A percentile compares a stretch with the other conserved stretches of the same genome.
phyloP scores from a whole-genome alignment of 139 green algal species.

The Tetradesmus lagerheimii region DNA sequence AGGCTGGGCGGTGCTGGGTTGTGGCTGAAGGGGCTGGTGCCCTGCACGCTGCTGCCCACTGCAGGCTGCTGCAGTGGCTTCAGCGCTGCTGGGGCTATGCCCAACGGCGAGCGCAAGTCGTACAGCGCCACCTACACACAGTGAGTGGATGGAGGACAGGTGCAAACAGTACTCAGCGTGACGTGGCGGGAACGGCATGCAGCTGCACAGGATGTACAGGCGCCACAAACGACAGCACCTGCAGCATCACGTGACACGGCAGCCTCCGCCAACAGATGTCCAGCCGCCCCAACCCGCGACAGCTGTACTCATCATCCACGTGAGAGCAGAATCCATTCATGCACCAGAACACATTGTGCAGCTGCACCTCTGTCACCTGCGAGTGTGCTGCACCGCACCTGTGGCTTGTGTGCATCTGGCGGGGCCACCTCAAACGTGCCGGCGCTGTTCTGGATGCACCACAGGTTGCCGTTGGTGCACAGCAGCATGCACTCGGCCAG shows the following conservation, averaged over 20 bases:
- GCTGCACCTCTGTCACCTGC: background rate
- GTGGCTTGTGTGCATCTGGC: constrained; percentile 38
- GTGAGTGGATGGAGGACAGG: background rate
- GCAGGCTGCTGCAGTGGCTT: constrained; percentile 20
- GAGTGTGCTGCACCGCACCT: background rate
- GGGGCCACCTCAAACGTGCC: constrained; percentile 72
- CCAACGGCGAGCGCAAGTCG: constrained; percentile 78
- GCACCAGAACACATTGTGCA: background rate
- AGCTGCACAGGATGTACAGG: no score
- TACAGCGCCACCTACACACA: constrained; percentile 43
- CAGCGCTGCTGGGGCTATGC: constrained; percentile 76
- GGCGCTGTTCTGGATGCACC: constrained; percentile 76
- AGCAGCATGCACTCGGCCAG: constrained; percentile 73
- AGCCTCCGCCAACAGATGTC: no score
- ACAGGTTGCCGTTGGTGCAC: constrained; percentile 64
- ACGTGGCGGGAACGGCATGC: no score
- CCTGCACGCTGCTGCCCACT: background rate
- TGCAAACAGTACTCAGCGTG: no score
- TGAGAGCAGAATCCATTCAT: no score
- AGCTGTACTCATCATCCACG: no score
- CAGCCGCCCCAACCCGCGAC: no score
- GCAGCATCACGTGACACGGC: background rate
- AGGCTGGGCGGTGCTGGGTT: background rate
- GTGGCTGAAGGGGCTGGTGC: background rate
- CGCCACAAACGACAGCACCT: no score